Base-by-base conservation (phyloP, 1,284 basidiomycete species). In the Microbotryum violaceum region DNA sequence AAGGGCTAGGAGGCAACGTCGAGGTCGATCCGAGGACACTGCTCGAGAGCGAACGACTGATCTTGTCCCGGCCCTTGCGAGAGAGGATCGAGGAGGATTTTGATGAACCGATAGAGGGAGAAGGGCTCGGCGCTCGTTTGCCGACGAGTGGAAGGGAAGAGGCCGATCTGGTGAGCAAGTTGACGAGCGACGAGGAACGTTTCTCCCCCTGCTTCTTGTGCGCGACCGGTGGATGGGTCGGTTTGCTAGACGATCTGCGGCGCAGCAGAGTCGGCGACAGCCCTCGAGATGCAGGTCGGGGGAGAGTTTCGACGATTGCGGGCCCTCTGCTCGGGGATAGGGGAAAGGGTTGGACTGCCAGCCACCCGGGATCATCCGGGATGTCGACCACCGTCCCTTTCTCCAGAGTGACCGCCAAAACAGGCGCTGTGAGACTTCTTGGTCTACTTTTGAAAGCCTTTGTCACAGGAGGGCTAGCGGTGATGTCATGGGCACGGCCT, bases 271-370 rank as follows among this genome's bases (percentile, higher is more conserved):
- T 44, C 21, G 6, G 44, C 31, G 21, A n/a, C 18, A 27, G 47
- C 4, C 7, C 51, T 44, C 25, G n/a, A 44, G 61, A 61, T 1
- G 42, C 25, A 42, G 1, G 29, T 49, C 0, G 53, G 49, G 37
- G 37, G 16, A 10, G 14, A 42, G 37, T 2, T 42, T 14, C 37
- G 37, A 16, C 37, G 18, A 42, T 7, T 14, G 31, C 14, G n/a
- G 21, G 31, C 21, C 37, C 18, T 16, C 8, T 9, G 29, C 9
- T 25, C 12, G 49, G 29, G 7, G 27, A 21, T 4, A 44, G 53
- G 12, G 56, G 56, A 37, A 68, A 68, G 9, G 66, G 61, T 0
- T 61, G 57, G 44, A 68, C 56, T n/a, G 59, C 61, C 45, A 65
- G 45, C 66, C 66, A 68, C 6, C 58, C 63, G 6, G 21, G 7